Evolutionary conservation across 2,329 filamentous ascomycete genomes (phyloP), one percentile per base, ranked within the genome.

Genomic region (Lecanicillium sp.): DNA sequence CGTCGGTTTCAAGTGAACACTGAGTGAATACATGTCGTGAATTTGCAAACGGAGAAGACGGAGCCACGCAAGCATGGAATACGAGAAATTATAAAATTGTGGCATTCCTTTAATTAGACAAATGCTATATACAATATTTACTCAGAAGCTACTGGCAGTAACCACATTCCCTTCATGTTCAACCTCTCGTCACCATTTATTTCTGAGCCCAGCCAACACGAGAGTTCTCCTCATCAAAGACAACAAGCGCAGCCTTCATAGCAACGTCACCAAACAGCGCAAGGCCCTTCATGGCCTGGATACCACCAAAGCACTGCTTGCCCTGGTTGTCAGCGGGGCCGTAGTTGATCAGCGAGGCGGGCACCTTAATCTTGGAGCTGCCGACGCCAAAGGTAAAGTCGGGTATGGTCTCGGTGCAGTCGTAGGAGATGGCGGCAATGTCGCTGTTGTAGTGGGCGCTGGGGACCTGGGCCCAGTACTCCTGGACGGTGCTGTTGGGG

Each of bases 181-280:
- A n/a, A n/a, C n/a, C n/a, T n/a, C n/a, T n/a, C 13, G 29, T 17
- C 12, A 30, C 30, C n/a, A n/a, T n/a, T 25, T 40, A 33, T 30
- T 43, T 43, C 41, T 43, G 41, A 27, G 41, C 34, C 33, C 37
- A 43, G 15, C 69, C 70, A 20, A 74, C 54, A 4, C 66, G 62
- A 53, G 65, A 70, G 53, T 74, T 72, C 31, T 68, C 71, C 31
- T 59, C 66, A 48, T 77, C 71, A 51, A 77, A 77, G 13, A 68
- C 72, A 28, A 78, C 71, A 46, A 75, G 77, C 46, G 76, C 71
- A 31, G 71, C 70, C 60, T 78, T 77, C 57, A 79, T 74, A 44
- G 78, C 72, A 49, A 78, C 68, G 46, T 78, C 74, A 17, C 75
- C 75, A 52, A 74, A 78, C 51, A 87, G 81, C 58, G 80, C 75